Evolutionary conservation across 108 stramenopile species (phyloP), one percentile per base, ranked within the genome.

Genomic region (Cyclotella sp.): DNA sequence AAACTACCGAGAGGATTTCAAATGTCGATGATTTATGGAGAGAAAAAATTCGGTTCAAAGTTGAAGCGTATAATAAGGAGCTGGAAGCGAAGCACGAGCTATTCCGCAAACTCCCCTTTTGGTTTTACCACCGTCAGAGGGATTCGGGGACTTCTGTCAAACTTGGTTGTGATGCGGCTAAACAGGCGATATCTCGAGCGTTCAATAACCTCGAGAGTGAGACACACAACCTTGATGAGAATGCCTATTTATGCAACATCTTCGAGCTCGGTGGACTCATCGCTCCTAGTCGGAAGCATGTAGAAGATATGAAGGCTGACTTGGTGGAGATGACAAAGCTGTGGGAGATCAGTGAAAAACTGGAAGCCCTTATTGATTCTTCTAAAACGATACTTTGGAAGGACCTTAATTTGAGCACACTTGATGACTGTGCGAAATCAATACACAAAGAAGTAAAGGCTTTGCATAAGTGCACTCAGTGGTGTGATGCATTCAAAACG

Each of bases 401-500:
- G n/a, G 84, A 84, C 55, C 53, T 94, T 14, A 73, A 84, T 24
- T 63, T 90, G 21, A 90, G 91, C 24, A 65, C 68, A 13, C 44
- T 95, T 14, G 94, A 95, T 47, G 92, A 93, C 19, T 88, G 71
- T 28, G 79, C 82, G 27, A 95, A 93, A 75, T 52, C 55, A 22
- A 90, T 86, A 45, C 67, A 84, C 12, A 92, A 92, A 74, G 77
- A 82, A 29, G 85, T 89, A 21, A 89, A 89, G 57, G 64, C 26
- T 0, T 43, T 89, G 29, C 80, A 88, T 66, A 88, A 89, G 76
- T 55, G 71, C 66, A 63, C 73, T 22, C 79, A 87, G 27, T 89
- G 86, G 87, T 85, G 72, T 51, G 79, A 76, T 19, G 87, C 89
- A 39, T 95, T 77, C 79, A 68, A 63, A 43, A 75, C 81, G 16